Base-by-base conservation (phyloP, 2,329 filamentous ascomycete genomes). In the Microdochium nivale region DNA sequence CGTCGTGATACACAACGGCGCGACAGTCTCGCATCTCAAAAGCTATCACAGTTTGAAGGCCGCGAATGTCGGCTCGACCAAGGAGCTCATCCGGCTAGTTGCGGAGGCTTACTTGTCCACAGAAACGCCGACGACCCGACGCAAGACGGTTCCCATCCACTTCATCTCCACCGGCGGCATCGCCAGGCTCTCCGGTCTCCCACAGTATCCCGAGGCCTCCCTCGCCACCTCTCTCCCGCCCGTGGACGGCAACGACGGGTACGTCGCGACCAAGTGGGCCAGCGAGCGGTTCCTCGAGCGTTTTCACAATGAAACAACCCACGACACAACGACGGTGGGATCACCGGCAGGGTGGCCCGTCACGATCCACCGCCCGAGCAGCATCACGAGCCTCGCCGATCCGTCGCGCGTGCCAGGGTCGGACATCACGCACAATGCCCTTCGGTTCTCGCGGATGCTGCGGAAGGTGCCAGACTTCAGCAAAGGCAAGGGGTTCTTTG, bases 221-320 rank as follows among this genome's bases (percentile, higher is more conserved):
- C 14, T 43, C 35, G 25, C 19, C 47, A 13, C 47, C 35, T n/a
- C 32, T 47, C 49, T 10, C 14, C 52, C 60, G 4, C 55, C 61
- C 1, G 52, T 46, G 0, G 56, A 65, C 44, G 60, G 61, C 2
- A 46, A 54, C 13, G 53, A 66, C 35, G 69, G 69, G 10, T 71
- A 70, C 50, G 52, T 55, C 1, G 59, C 65, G 1, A 54, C 60
- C 1, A 67, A 67, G 51, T 70, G 67, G 68, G 65, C 58, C 0
- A 61, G 59, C 53, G 69, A 72, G 54, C 23, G 50, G 0, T 53
- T 63, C 37, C 59, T 70, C 1, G 67, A 70, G 56, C 56, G 58
- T 2, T 52, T 56, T 9, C n/a, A 40, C 21, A 46, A n/a, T n/a
- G n/a, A n/a, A n/a, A n/a, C n/a, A n/a, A n/a, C n/a, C n/a, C n/a